Evolutionary conservation across 257 asterid species (phyloP).

Genomic region (Lavandula angustifolia): DNA sequence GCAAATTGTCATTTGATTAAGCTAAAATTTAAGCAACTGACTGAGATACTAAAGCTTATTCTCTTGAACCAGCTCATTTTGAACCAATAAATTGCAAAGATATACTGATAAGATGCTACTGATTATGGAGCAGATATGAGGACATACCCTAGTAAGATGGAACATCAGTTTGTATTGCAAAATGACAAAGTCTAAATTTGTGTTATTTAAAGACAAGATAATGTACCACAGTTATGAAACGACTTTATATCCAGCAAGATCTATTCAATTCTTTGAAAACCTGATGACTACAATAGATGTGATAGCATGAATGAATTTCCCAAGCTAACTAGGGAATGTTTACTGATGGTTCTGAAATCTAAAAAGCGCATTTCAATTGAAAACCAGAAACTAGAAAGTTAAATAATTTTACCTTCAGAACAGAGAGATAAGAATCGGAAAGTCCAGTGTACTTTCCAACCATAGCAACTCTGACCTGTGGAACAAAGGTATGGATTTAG

Average conservation of each 20-base stretch:
- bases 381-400: constrained; percentile 15
- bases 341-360: constrained; percentile 13
- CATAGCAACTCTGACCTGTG: constrained; percentile 78
- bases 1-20: constrained; percentile 10
- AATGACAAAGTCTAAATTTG: not conserved
- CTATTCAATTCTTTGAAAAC: not conserved
- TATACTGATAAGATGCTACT: not conserved
- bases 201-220: constrained; percentile 1
- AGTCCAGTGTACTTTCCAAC: constrained; percentile 87
- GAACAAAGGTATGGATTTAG: constrained; percentile 26
- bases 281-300: not conserved
- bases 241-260: not conserved
- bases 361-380: not conserved
- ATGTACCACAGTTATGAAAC: not conserved
- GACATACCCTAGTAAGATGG: not conserved
- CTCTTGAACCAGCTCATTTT: not conserved
- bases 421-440: constrained; percentile 78
- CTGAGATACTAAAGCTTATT: not conserved
- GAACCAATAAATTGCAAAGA: constrained; percentile 11
- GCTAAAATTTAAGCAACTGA: not conserved
- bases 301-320: not conserved
- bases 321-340: not conserved
- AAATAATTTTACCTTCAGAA: constrained; percentile 55
- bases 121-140: not conserved
- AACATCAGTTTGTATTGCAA: not conserved